Conservation (phyloP, 169 alveolate species). For the Eimeria praecox region DNA sequence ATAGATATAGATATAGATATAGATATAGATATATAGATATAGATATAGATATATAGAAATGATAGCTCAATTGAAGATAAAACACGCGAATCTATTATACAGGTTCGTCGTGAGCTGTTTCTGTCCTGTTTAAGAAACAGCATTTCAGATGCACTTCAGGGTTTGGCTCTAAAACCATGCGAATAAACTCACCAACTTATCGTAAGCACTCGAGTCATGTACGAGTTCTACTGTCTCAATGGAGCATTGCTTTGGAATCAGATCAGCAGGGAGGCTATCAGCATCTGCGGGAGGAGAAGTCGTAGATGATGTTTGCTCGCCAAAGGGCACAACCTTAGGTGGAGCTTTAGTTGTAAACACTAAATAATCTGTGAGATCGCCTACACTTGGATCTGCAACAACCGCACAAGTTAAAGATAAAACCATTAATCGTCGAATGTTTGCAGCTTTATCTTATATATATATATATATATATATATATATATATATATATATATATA, state of each 20-base stretch:
- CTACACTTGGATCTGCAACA: constrained; percentile 10
- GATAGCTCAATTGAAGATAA: too few relatives aligned
- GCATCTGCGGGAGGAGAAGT: not conserved
- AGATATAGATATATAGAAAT: too few relatives aligned
- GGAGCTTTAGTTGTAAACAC: constrained; percentile 48
- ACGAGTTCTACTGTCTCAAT: not conserved
- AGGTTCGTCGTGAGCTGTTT: too few relatives aligned
- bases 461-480: too few relatives aligned
- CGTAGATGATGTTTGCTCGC: not conserved
- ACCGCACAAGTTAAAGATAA: not conserved
- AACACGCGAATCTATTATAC: too few relatives aligned
- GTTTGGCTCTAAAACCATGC: too few relatives aligned
- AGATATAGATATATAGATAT: too few relatives aligned
- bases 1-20: too few relatives aligned
- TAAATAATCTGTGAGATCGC: not conserved
- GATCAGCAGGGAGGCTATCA: not conserved
- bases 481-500: too few relatives aligned
- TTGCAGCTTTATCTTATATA: not conserved
- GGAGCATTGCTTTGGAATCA: constrained; percentile 24
- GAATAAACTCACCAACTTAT: not conserved
- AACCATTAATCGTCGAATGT: not conserved
- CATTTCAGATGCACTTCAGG: not conserved
- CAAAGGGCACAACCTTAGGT: not conserved
- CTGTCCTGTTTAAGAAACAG: too few relatives aligned
- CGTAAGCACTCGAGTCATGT: not conserved